Conservation (phyloP, 2,329 filamentous ascomycete genomes). For the Fusarium nelsonii region DNA sequence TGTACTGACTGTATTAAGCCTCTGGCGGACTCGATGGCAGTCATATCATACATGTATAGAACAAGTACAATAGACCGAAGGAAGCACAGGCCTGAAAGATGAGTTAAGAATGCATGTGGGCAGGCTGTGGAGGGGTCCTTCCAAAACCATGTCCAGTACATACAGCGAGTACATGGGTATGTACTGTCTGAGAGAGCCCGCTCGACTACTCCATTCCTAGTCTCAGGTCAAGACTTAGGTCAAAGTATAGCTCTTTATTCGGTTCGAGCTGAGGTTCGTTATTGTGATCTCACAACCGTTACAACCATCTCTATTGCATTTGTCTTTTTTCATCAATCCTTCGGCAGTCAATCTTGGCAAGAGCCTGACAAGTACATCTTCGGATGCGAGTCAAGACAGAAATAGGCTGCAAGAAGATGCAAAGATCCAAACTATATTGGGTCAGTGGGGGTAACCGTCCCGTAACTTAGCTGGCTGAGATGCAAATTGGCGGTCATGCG, state of each 20-base stretch:
- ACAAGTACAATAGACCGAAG: constrained; percentile 15
- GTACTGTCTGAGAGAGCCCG: constrained; percentile 31
- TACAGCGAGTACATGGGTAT: constrained; percentile 2
- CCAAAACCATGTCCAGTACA: constrained; percentile 21
- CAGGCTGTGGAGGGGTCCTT: constrained; percentile 35
- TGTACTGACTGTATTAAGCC: constrained; percentile 1
- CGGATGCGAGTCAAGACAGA: constrained; percentile 26
- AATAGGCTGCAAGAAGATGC: constrained; percentile 19
- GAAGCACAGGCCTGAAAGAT: constrained; percentile 38
- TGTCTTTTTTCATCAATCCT: not conserved
- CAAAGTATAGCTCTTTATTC: constrained; percentile 11
- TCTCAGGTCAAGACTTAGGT: constrained; percentile 21
- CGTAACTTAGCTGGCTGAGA: constrained; percentile 21
- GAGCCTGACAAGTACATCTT: constrained; percentile 2
- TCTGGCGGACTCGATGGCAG: constrained; percentile 11
- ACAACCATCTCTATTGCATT: not conserved
- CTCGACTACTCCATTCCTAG: constrained; percentile 37
- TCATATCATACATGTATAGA: constrained; percentile 23
- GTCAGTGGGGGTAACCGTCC: constrained; percentile 21
- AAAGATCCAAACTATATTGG: constrained; percentile 21
- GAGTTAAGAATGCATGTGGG: constrained; percentile 40
- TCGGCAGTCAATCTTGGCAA: not conserved
- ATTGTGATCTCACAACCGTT: not conserved
- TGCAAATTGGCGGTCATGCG: constrained; percentile 39
- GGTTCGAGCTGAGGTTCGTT: constrained; percentile 7